Evolutionary conservation across 768 basidiomycete species (phyloP), one percentile per base, ranked within the genome.

Genomic region (Phlebiopsis gigantea): DNA sequence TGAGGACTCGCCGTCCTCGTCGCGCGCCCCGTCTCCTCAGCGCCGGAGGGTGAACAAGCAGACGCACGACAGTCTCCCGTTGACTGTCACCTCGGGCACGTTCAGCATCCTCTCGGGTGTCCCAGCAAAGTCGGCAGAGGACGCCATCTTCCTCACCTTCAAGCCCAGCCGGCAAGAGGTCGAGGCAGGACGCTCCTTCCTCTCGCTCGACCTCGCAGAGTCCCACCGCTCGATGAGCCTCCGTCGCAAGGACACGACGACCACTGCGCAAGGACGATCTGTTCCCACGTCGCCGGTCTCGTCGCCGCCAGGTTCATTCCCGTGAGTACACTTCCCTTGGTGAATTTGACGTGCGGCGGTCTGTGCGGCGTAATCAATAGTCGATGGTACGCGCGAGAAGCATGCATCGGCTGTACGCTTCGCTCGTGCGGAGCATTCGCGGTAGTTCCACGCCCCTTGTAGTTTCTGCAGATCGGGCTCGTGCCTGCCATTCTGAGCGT

Each of bases 131-230:
- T 26, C 57, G 50, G 64, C 68, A 2, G 65, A 69, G 4, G 75
- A 77, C 4, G 68, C 77, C 10, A 74, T 80, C 64, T 80, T 80
- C 64, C 75, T 79, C 56, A 79, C 79, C 1, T 65, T 79, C 43
- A 73, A 75, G 61, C 69, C 75, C 15, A 57, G 62, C 39, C 71
- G 70, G 51, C 72, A 76, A 29, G 74, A 77, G 43, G 47, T 53
- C 42, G 63, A 65, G 24, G 59, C 60, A 17, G 67, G 56, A 64
- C 77, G 80, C 42, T 87, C 86, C 2, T 87, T 87, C 67, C 78
- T 88, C 50, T 87, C 81, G 31, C 78, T 88, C 54, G 86, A 88
- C 67, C 76, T 85, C 4, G 85, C 84, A 39, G 81, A 83, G 66
- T 73, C 75, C 24, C 72, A 74, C 59, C 70, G 74, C 39, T 70